These are phyloP conservation scores for Grosmannia serpens DNA, from an alignment of 2,329 filamentous ascomycete genomes.

Conservation along the genomic window DNA sequence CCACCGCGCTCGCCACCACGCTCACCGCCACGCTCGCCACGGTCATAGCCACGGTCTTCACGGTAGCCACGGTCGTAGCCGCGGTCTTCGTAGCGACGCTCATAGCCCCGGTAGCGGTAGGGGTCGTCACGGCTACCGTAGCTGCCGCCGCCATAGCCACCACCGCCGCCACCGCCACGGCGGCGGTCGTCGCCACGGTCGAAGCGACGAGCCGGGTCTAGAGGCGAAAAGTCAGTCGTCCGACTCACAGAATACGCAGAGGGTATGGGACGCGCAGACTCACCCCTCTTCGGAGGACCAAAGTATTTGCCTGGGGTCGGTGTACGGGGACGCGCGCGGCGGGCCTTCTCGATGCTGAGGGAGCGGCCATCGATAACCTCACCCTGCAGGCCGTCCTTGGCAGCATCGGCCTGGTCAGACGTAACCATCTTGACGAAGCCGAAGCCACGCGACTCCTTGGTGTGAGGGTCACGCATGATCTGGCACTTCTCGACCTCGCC, in stretches of 20 bases:
- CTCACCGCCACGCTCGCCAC: conserved; percentile 39
- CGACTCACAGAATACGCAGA: background rate
- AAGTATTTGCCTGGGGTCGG: conserved; percentile 99
- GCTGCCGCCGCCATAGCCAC: conserved; percentile 39
- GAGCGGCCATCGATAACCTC: conserved; percentile 92
- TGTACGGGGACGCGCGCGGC: conserved; percentile 85
- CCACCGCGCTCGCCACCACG: conserved; percentile 37
- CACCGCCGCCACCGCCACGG: conserved; percentile 37
- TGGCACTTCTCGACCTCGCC: conserved; percentile 98
- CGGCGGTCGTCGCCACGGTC: conserved; percentile 56
- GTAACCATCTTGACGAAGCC: conserved; percentile 99
- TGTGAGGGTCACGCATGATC: conserved; percentile 98
- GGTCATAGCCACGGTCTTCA: conserved; percentile 29
- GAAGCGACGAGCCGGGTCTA: conserved; percentile 22
- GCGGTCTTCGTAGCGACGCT: conserved; percentile 17
- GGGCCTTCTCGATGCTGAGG: conserved; percentile 96
- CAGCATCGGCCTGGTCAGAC: conserved; percentile 87
- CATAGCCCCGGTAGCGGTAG: conserved; percentile 24
- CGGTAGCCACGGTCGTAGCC: conserved; percentile 31
- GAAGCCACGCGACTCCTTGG: conserved; percentile 95
- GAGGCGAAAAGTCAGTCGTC: background rate
- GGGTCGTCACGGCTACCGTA: conserved; percentile 29
- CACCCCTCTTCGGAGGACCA: conserved; percentile 93
- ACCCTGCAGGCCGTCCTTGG: conserved; percentile 90
- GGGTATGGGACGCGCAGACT: conserved; percentile 31